Evolutionary conservation across 371 early-diverging fungal genomes (phyloP).

Genomic region (Rhizopus stolonifer): DNA sequence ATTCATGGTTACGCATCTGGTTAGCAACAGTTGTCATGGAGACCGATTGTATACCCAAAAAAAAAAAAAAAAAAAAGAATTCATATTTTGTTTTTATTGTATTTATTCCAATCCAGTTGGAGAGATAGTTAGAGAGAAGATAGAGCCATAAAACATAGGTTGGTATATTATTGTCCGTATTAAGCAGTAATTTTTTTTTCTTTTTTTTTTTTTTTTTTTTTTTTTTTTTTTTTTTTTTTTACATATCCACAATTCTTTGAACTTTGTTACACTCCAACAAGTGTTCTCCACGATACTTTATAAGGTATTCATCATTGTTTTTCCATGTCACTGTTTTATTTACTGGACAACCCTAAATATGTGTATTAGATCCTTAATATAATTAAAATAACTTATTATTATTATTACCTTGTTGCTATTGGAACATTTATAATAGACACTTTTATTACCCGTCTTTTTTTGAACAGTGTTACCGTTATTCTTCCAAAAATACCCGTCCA

Average conservation of each 20-base stretch:
- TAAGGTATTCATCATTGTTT: constrained; percentile 60
- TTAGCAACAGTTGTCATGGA: too few species aligned
- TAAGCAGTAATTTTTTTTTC: background rate
- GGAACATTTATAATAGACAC: constrained; percentile 57
- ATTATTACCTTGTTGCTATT: constrained; percentile 46
- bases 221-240: constrained; percentile 1
- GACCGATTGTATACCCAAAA: too few species aligned
- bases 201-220: background rate
- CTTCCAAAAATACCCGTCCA: constrained; percentile 57
- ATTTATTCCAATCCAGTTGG: too few species aligned
- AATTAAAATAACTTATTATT: background rate
- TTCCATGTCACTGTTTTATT: constrained; percentile 71
- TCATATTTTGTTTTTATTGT: too few species aligned
- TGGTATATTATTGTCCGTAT: constrained; percentile 1
- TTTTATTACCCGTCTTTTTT: constrained; percentile 57
- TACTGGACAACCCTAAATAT: constrained; percentile 51
- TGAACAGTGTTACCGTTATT: constrained; percentile 60
- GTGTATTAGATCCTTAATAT: background rate
- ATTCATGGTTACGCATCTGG: too few species aligned
- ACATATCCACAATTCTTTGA: constrained; percentile 52
- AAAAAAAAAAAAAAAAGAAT: too few species aligned
- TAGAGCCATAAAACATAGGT: background rate
- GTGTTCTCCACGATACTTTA: constrained; percentile 67
- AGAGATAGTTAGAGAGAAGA: too few species aligned
- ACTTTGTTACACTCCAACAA: constrained; percentile 57